Conservation (phyloP, 768 basidiomycete species). For the Russula dissimulans region DNA sequence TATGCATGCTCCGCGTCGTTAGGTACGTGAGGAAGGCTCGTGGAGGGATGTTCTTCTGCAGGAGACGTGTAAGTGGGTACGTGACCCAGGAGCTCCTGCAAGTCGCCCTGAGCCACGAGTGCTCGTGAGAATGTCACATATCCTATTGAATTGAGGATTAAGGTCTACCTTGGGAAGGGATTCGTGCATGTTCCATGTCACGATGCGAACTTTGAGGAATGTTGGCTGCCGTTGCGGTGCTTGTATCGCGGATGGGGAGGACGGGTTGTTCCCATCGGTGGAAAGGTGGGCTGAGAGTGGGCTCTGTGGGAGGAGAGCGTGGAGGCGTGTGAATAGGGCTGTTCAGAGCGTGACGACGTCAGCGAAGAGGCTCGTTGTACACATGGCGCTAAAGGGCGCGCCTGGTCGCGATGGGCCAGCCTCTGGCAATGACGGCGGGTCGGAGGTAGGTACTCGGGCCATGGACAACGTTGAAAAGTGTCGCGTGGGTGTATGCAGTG, state of each 20-base stretch:
- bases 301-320: conserved; percentile 39
- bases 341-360: conserved; percentile 1
- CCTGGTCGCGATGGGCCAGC: conserved; percentile 14
- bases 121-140: background rate
- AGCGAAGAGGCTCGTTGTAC: background rate
- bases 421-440: background rate
- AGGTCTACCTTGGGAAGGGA: conserved; percentile 57
- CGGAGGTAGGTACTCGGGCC: background rate
- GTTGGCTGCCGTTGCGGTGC: conserved; percentile 25
- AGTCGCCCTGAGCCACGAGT: conserved; percentile 45
- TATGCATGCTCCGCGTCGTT: conserved; percentile 54
- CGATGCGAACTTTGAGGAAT: conserved; percentile 55
- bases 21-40: conserved; percentile 37
- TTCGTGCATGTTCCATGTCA: conserved; percentile 87
- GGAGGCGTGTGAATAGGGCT: conserved; percentile 40
- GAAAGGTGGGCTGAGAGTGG: conserved; percentile 20
- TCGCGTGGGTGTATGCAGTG: background rate
- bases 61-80: conserved; percentile 38
- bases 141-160: background rate
- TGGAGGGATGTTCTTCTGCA: conserved; percentile 22
- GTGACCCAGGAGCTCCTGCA: conserved; percentile 60
- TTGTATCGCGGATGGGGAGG: conserved; percentile 22
- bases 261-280: conserved; percentile 21
- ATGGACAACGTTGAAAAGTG: background rate
- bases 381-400: conserved; percentile 1